A percentile compares a stretch with the other conserved stretches of the same genome.
Conservation (phyloP, 257 asterid genomes). For the Thymus mandschuricus region DNA sequence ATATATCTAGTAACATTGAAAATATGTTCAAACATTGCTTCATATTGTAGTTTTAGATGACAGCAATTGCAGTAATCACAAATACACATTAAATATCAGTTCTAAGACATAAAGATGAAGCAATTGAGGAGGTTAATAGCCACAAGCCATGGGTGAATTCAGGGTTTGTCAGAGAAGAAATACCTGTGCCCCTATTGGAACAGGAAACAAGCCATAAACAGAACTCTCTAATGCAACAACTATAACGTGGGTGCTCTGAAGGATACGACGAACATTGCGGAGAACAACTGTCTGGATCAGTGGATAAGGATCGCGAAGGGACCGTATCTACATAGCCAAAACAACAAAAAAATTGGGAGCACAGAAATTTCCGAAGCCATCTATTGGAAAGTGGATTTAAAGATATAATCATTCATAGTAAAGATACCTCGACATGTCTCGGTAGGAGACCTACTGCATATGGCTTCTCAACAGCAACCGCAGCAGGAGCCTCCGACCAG, state of each 20-base stretch:
- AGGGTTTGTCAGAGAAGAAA: constrained; percentile 25
- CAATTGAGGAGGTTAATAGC: constrained; percentile 24
- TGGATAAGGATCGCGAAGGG: constrained; percentile 93
- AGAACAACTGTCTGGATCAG: constrained; percentile 92
- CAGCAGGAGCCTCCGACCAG: constrained; percentile 98
- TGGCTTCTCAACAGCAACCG: constrained; percentile 75
- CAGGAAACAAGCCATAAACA: constrained; percentile 91
- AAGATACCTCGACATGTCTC: constrained; percentile 86
- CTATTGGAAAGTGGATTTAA: constrained; percentile 3
- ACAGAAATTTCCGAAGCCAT: constrained; percentile 25
- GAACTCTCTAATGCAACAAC: constrained; percentile 81
- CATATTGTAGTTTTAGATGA: constrained; percentile 16
- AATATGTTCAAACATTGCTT: constrained; percentile 8
- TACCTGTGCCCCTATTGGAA: constrained; percentile 99
- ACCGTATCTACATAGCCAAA: constrained; percentile 70
- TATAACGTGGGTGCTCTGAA: constrained; percentile 63
- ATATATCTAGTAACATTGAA: constrained; percentile 12
- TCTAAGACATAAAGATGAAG: constrained; percentile 14
- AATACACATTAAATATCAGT: constrained; percentile 3
- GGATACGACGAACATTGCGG: constrained; percentile 82
- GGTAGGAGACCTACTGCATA: constrained; percentile 93
- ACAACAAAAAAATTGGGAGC: constrained; percentile 31
- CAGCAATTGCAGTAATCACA: constrained; percentile 23
- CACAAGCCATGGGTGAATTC: constrained; percentile 23
- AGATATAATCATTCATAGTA: constrained; percentile 15